Percentiles rank a stretch among this genome's conserved stretches.
phyloP scores from a whole-genome alignment of 2,329 filamentous ascomycete species.

The Ophiosphaerella narmari region DNA sequence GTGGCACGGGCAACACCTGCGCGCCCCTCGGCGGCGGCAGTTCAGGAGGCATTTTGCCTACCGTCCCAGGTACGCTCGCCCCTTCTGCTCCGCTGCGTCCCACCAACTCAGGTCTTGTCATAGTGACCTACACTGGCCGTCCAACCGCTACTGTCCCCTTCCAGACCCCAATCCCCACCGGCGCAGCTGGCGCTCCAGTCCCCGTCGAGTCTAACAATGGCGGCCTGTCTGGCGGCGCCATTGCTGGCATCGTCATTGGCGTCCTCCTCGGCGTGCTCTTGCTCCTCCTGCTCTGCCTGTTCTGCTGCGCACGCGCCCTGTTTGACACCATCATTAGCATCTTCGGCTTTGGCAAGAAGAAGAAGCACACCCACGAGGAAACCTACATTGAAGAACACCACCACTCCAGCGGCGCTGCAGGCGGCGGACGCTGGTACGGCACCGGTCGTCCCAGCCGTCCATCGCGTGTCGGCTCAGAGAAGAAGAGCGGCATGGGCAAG shows the following conservation, averaged over 20 bases:
- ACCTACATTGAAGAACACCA: conserved; percentile 68
- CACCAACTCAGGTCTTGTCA: conserved; percentile 60
- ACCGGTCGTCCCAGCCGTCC: conserved; percentile 41
- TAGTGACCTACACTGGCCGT: conserved; percentile 51
- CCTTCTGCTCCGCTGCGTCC: conserved; percentile 58
- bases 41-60: conserved; percentile 45
- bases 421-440: conserved; percentile 58
- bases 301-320: conserved; percentile 62
- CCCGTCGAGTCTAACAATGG: conserved; percentile 32
- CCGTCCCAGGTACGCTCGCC: conserved; percentile 29
- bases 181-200: conserved; percentile 49
- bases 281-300: conserved; percentile 73
- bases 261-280: conserved; percentile 69
- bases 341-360: conserved; percentile 62
- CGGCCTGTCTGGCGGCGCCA: conserved; percentile 70
- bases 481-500: conserved; percentile 42
- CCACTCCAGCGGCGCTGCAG: conserved; percentile 63
- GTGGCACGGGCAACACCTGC: conserved; percentile 62
- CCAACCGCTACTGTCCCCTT: conserved; percentile 57
- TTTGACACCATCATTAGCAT: conserved; percentile 64
- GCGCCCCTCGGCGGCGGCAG: conserved; percentile 58
- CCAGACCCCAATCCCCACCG: conserved; percentile 58
- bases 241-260: conserved; percentile 81
- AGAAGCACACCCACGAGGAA: conserved; percentile 56
- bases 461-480: conserved; percentile 38